Conservation (phyloP, 2,329 filamentous ascomycete species). For the Cadophora gregata region DNA sequence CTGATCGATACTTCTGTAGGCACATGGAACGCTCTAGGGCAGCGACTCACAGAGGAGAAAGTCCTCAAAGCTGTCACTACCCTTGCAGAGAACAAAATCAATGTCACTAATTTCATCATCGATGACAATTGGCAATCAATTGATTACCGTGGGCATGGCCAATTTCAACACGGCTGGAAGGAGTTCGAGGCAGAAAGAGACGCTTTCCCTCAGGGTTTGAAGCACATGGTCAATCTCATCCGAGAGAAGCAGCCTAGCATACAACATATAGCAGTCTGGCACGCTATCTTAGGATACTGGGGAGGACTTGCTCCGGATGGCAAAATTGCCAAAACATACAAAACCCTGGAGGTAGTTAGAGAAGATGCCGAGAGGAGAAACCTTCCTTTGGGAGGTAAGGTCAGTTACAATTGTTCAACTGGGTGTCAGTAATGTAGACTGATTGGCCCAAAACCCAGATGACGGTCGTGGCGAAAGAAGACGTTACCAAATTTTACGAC, state of each 20-base stretch:
- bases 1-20: constrained; percentile 48
- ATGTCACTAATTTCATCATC: constrained; percentile 86
- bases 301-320: constrained; percentile 81
- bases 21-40: constrained; percentile 94
- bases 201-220: constrained; percentile 82
- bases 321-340: constrained; percentile 77
- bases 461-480: constrained; percentile 74
- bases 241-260: constrained; percentile 73
- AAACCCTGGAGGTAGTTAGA: constrained; percentile 67
- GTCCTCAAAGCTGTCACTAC: constrained; percentile 76
- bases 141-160: constrained; percentile 55
- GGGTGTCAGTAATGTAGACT: background rate
- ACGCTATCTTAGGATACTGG: constrained; percentile 89
- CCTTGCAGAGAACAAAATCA: constrained; percentile 73
- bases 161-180: constrained; percentile 71
- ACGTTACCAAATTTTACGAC: constrained; percentile 79
- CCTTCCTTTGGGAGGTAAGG: constrained; percentile 52
- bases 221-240: constrained; percentile 71
- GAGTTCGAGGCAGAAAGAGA: constrained; percentile 84
- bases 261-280: constrained; percentile 90
- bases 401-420: background rate
- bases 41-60: constrained; percentile 80
- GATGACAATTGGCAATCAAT: constrained; percentile 97
- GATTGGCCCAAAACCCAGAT: constrained; percentile 52
- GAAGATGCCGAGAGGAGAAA: constrained; percentile 54